Evolutionary conservation across 73 alveolate species (phyloP).

Genomic region (Paramecium bursaria): DNA sequence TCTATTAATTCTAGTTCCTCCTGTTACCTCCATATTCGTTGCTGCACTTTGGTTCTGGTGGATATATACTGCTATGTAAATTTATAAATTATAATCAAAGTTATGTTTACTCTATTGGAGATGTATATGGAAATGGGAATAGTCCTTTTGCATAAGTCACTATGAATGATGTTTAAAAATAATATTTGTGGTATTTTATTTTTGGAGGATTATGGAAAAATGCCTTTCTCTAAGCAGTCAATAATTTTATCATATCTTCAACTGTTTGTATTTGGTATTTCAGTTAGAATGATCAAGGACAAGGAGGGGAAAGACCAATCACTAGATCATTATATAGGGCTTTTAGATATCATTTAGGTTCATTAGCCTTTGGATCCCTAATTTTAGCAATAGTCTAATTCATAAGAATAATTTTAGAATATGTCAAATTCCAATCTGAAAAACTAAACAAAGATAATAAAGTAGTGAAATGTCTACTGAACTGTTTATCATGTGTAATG

Average conservation of each 20-base stretch:
- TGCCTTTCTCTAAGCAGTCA: constrained; percentile 80
- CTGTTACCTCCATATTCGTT: constrained; percentile 53
- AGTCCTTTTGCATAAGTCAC: constrained; percentile 83
- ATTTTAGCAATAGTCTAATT: constrained; percentile 94
- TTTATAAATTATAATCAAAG: constrained; percentile 70
- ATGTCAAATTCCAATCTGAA: constrained; percentile 82
- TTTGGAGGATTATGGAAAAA: constrained; percentile 89
- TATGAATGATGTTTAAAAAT: constrained; percentile 80
- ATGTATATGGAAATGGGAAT: constrained; percentile 68
- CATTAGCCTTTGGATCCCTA: constrained; percentile 97
- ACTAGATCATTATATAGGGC: constrained; percentile 88
- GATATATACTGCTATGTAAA: constrained; percentile 82
- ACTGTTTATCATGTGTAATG: constrained; percentile 87
- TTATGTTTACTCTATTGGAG: constrained; percentile 77
- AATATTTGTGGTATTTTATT: constrained; percentile 86
- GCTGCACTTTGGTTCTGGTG: constrained; percentile 82
- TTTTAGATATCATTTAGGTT: constrained; percentile 96
- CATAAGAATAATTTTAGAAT: constrained; percentile 89
- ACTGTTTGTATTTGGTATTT: constrained; percentile 97
- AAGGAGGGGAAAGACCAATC: constrained; percentile 87
- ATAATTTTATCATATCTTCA: constrained; percentile 73
- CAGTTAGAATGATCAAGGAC: constrained; percentile 92
- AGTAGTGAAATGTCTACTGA: constrained; percentile 85
- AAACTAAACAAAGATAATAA: constrained; percentile 83
- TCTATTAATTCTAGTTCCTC: constrained; percentile 72